Conservation (phyloP, 2,329 filamentous ascomycete genomes). For the Penicillium verrucosum region DNA sequence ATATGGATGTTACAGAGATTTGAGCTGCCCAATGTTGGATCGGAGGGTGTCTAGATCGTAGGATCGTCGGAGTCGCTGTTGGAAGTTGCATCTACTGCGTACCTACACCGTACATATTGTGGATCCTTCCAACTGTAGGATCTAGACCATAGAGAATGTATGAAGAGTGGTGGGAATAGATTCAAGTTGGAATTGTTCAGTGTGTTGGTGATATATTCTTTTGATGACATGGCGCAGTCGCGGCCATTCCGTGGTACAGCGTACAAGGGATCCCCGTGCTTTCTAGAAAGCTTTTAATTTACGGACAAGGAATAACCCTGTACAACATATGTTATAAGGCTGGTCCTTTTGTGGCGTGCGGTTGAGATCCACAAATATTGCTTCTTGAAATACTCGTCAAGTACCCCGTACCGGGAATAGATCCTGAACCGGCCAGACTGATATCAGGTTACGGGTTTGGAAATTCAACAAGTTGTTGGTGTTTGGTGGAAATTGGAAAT, state of each 20-base stretch:
- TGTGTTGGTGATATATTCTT: background rate
- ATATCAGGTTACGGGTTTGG: background rate
- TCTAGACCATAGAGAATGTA: background rate
- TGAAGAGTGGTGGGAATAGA: background rate
- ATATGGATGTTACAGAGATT: background rate
- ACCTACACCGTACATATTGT: background rate
- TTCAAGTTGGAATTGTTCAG: background rate
- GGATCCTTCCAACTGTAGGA: background rate
- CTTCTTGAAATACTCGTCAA: background rate
- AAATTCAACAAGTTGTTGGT: background rate
- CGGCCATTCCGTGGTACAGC: background rate
- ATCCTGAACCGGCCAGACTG: background rate
- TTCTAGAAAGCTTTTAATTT: background rate
- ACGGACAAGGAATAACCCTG: background rate
- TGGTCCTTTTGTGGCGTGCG: background rate
- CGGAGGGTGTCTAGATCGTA: background rate
- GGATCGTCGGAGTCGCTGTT: background rate
- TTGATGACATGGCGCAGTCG: background rate
- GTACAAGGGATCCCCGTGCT: background rate
- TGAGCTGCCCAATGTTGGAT: background rate
- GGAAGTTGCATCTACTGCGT: background rate
- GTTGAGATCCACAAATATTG: background rate
- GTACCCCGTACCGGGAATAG: background rate
- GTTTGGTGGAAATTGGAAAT: background rate
- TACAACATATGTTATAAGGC: background rate